A percentile compares a stretch with the other conserved stretches of the same genome.
Evolutionary conservation across 768 basidiomycete species (phyloP).

Genomic region (Boletus pseudopeckii): DNA sequence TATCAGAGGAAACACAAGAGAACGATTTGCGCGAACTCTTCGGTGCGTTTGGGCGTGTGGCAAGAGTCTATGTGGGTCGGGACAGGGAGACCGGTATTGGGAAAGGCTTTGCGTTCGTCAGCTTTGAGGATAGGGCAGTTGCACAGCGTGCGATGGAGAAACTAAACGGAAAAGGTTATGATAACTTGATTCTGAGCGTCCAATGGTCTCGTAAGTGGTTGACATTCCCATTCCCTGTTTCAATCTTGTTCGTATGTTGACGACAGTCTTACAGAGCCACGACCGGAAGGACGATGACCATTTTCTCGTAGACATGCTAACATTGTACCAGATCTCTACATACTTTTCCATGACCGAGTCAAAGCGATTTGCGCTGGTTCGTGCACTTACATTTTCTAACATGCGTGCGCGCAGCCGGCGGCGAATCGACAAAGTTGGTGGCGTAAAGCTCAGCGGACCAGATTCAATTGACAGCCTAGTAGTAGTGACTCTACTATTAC

Average conservation of each 20-base stretch:
- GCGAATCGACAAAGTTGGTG: background rate
- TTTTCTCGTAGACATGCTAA: background rate
- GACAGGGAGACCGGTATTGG: slow-evolving; percentile 94
- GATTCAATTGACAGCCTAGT: too few relatives aligned
- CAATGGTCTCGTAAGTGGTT: slow-evolving; percentile 59
- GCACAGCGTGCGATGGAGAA: slow-evolving; percentile 91
- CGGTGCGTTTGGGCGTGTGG: slow-evolving; percentile 77
- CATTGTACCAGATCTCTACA: slow-evolving; percentile 3
- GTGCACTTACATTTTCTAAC: background rate
- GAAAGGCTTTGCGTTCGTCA: slow-evolving; percentile 97
- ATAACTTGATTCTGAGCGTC: slow-evolving; percentile 78
- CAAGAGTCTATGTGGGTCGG: slow-evolving; percentile 88
- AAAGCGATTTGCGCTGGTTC: background rate
- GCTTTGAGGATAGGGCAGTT: slow-evolving; percentile 76
- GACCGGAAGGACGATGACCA: slow-evolving; percentile 39
- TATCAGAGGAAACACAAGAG: slow-evolving; percentile 93
- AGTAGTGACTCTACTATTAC: too few relatives aligned
- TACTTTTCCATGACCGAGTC: background rate
- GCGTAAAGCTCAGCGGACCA: too few relatives aligned
- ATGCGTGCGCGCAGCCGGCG: background rate
- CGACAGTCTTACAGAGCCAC: slow-evolving; percentile 34
- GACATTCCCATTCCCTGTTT: background rate
- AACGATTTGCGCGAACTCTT: slow-evolving; percentile 92
- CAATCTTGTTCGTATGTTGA: background rate
- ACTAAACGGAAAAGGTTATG: slow-evolving; percentile 88